Base-by-base conservation (phyloP, 2,329 filamentous ascomycete species). In the Herpotrichia juniperi region DNA sequence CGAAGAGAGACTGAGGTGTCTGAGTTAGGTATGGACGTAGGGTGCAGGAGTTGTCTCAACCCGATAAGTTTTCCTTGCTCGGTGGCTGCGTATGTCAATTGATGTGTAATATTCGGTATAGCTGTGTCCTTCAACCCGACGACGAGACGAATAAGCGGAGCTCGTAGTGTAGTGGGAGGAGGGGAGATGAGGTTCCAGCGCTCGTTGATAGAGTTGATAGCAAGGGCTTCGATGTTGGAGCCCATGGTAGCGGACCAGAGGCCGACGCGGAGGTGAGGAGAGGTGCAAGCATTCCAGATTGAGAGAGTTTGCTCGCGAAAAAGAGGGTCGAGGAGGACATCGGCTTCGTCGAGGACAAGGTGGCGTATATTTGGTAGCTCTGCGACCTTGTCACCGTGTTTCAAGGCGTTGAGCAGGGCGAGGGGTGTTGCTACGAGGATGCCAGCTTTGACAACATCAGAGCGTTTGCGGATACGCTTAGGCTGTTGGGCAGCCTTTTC, bases 171-270 rank as follows among this genome's bases (percentile, higher is more conserved):
- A 0, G 62, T 35, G 10, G 52, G 12, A 75, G 42, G 79, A 83
- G 55, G 37, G 4, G 58, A 51, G 10, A 72, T 53, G 9, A 57
- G 39, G 7, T 40, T 17, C 69, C 60, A 66, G 81, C 74, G 31
- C 56, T 68, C 35, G 74, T 69, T 45, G 74, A 81, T 30, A 12
- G 87, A 88, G n/a, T 85, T 83, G 6, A 83, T 83, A 42, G 91
- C 84, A 7, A 97, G 79, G 17, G 87, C 81, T 76, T 99, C 94
- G 35, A 97, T 90, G 62, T 88, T 94, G 14, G 93, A 96, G 3
- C 90, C 91, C 87, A 99, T 97, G 0, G 94, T 99, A 12, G 94
- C 94, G 12, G 94, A 97, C 92, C 93, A 99, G 54, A 96, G 87
- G 9, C 89, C 91, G 3, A 91, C 81, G 21, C 87, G 84, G 8